Evolutionary conservation across 2,329 filamentous ascomycete species (phyloP), one percentile per base, ranked within the genome.

Genomic region (Stromatinia cepivora): DNA sequence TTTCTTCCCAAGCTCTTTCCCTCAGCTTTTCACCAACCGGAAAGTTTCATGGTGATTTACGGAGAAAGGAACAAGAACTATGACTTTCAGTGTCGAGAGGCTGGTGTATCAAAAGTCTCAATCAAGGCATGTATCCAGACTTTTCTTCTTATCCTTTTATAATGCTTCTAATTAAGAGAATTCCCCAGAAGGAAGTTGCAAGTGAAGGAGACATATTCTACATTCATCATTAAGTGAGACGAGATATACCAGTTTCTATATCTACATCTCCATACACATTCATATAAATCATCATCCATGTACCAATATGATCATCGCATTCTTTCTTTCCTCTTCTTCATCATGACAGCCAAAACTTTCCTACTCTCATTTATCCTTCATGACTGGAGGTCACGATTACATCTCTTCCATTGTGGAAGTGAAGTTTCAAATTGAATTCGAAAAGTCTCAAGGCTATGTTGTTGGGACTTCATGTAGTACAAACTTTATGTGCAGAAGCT

Each of bases 401-500:
- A 48, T 25, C 3, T 10, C 11, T 34, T 2, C 20, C 2, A 17
- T 34, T 17, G 20, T 13, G 11, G 8, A 34, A 48, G 28, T 34
- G 4, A 62, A 39, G 20, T 4, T 34, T 11, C 22, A 20, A n/a
- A n/a, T 22, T 11, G 54, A 2, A 39, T 1, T 6, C 22, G 2
- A 7, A n/a, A 13, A 39, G 22, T 39, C 15, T 11, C 53, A 56
- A 36, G 20, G 15, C 4, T 5, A 42, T 34, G 4, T 3, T n/a
- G 1, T 6, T 36, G 39, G 28, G 7, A 15, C 28, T 17, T 50
- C 4, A 1, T 2, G 28, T 15, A 0, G 15, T 48, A 9, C 7
- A 4, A 45, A 13, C 10, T n/a, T 8, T 1, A 8, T 1, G 8
- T 15, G 0, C 11, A 31, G 4, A 28, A 9, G 6, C 4, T 34